These are phyloP conservation scores for Stephanodiscus triporus DNA, from an alignment of 108 stramenopile genomes.

Conservation along the genomic window DNA sequence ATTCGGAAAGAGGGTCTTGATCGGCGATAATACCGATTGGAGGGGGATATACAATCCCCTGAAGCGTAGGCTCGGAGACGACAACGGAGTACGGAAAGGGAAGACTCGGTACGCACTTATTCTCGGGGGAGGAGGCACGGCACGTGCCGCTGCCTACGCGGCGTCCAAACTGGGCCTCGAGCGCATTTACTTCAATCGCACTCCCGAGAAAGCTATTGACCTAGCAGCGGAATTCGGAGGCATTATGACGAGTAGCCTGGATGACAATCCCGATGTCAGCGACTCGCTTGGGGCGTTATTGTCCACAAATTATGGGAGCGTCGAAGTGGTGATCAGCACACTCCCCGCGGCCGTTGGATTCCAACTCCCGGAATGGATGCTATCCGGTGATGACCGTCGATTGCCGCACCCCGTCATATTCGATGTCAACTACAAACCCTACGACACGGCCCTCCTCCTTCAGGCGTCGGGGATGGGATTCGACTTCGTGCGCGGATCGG, in stretches of 20 bases:
- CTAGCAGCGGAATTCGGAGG: conserved; percentile 92
- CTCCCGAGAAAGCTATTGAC: conserved; percentile 86
- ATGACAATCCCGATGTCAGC: conserved; percentile 26
- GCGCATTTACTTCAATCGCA: conserved; percentile 93
- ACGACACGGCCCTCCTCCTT: conserved; percentile 80
- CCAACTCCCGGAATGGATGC: conserved; percentile 82
- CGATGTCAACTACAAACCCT: conserved; percentile 98
- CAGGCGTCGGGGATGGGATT: conserved; percentile 87
- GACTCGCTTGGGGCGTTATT: conserved; percentile 46
- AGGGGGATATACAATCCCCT: conserved; percentile 94
- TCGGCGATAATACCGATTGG: conserved; percentile 99
- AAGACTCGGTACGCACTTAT: conserved; percentile 73
- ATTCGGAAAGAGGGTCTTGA: conserved; percentile 62
- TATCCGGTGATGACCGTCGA: conserved; percentile 17
- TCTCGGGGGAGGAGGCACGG: conserved; percentile 97
- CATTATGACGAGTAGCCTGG: conserved; percentile 69
- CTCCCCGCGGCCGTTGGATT: conserved; percentile 93
- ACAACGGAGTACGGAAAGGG: conserved; percentile 18
- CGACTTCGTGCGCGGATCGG: conserved; percentile 90
- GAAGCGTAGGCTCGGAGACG: conserved; percentile 64
- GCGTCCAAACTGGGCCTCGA: conserved; percentile 82
- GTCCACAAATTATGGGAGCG: conserved; percentile 15
- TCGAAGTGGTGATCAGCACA: conserved; percentile 90
- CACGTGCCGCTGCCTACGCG: conserved; percentile 94
- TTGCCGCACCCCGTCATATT: conserved; percentile 62